Evolutionary conservation across 1,284 basidiomycete species (phyloP), one percentile per base, ranked within the genome.

Genomic region (Trametes hirsuta): DNA sequence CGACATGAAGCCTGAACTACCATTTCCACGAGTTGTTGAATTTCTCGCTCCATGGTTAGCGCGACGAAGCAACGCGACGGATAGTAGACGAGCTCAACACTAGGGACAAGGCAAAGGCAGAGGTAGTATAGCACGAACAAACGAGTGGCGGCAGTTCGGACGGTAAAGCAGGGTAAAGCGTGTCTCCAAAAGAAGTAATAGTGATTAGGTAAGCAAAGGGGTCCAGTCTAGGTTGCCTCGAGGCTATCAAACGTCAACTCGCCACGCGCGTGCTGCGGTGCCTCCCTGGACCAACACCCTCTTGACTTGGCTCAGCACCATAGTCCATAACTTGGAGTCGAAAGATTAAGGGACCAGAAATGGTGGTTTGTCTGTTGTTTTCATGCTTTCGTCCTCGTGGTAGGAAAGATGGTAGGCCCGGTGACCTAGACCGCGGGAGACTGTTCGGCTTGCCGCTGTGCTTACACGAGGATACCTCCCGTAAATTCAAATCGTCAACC

Each of bases 1-100:
- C 36, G 4, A 3, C 21, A 22, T 45, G 6, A 22, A 24, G 42
- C n/a, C 9, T n/a, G 30, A 52, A 64, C 21, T 55, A 76, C 76
- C 76, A 77, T 77, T 55, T 77, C 76, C 4, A 77, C 72, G 18
- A 77, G 75, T 62, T 77, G 76, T 53, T 68, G 62, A 6, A 77
- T 64, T 55, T 76, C 71, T 25, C 58, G 69, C 47, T 77, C 73
- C 76, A 76, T 77, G 24, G 42, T 66, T 30, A 47, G 58, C 12
- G 14, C 39, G 4, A 12, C 39, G n/a, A 18, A 4, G 39, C 4
- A 30, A 30, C 30, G 1, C 22, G 14, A 35, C 11, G 21, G 2
- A 40, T 12, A 50, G 36, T 3, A 10, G 15, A 39, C 11, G 36
- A 6, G 25, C 48, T 37, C 36, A 37, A 36, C 35, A 15, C 14